Conservation (phyloP, 768 basidiomycete species). For the Pleurotus ostreatus region DNA sequence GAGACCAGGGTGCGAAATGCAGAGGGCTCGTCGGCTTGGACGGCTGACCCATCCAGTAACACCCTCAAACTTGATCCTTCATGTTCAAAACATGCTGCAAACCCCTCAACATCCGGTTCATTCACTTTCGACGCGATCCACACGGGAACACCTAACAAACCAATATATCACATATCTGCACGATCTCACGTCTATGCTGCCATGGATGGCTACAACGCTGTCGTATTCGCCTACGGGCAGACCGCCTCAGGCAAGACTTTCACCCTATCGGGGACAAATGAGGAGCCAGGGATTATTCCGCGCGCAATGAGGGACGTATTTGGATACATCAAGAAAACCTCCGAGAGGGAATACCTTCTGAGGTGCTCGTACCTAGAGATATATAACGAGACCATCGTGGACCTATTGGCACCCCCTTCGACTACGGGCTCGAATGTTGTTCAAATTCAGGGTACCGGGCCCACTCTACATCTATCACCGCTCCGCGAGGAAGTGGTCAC, state of each 20-base stretch:
- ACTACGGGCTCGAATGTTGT: slow-evolving; percentile 49
- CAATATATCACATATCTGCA: slow-evolving; percentile 72
- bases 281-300: slow-evolving; percentile 92
- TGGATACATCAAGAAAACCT: slow-evolving; percentile 70
- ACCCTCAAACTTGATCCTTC: slow-evolving; percentile 60
- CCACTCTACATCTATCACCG: slow-evolving; percentile 64
- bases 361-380: slow-evolving; percentile 96
- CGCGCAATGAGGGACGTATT: slow-evolving; percentile 92
- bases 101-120: slow-evolving; percentile 23
- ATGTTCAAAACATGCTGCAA: slow-evolving; percentile 41
- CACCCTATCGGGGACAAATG: slow-evolving; percentile 67
- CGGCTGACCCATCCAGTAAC: slow-evolving; percentile 23
- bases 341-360: slow-evolving; percentile 86
- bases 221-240: slow-evolving; percentile 93
- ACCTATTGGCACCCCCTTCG: slow-evolving; percentile 73
- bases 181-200: slow-evolving; percentile 82
- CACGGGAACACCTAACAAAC: slow-evolving; percentile 76
- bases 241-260: slow-evolving; percentile 67
- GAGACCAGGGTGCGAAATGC: slow-evolving; percentile 59
- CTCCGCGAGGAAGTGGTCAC: slow-evolving; percentile 93
- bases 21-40: slow-evolving; percentile 52
- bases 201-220: slow-evolving; percentile 96
- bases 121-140: slow-evolving; percentile 77
- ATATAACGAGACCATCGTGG: slow-evolving; percentile 89
- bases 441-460: slow-evolving; percentile 68